Conservation (phyloP, 768 basidiomycete genomes). For the Suillus subaureus region DNA sequence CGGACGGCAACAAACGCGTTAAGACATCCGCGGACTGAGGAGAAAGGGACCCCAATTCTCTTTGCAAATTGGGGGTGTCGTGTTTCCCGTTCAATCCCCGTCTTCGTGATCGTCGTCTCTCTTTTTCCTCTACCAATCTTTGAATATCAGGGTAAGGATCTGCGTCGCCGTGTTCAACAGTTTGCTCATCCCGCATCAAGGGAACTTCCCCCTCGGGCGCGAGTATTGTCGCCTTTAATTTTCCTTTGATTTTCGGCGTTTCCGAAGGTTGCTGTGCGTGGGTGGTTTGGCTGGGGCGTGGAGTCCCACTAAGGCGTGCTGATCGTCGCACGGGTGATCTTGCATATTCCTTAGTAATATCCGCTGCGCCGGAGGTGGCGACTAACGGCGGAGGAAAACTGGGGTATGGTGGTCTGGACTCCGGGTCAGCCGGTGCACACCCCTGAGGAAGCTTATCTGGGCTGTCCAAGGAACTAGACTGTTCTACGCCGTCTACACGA, state of each 20-base stretch:
- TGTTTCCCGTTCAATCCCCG: conserved; percentile 36
- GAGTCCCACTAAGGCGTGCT: conserved; percentile 38
- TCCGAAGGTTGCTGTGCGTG: conserved; percentile 20
- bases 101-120: conserved; percentile 22
- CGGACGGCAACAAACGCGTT: conserved; percentile 37
- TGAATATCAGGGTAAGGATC: conserved; percentile 1
- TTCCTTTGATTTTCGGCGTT: conserved; percentile 21
- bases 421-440: background rate
- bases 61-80: conserved; percentile 24
- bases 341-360: background rate
- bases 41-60: conserved; percentile 60
- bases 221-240: conserved; percentile 21
- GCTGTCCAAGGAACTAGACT: conserved; percentile 7
- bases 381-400: conserved; percentile 8
- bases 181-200: background rate
- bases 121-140: background rate
- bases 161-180: background rate
- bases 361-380: conserved; percentile 7
- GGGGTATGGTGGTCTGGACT: background rate
- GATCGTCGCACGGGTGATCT: conserved; percentile 39
- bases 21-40: conserved; percentile 53
- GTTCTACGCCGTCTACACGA: conserved; percentile 10
- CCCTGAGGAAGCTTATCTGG: conserved; percentile 4
- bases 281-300: conserved; percentile 20
- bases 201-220: background rate